These are phyloP conservation scores for Amphirosellinia nigrospora DNA, from an alignment of 495 filamentous ascomycete genomes.

Conservation along the genomic window DNA sequence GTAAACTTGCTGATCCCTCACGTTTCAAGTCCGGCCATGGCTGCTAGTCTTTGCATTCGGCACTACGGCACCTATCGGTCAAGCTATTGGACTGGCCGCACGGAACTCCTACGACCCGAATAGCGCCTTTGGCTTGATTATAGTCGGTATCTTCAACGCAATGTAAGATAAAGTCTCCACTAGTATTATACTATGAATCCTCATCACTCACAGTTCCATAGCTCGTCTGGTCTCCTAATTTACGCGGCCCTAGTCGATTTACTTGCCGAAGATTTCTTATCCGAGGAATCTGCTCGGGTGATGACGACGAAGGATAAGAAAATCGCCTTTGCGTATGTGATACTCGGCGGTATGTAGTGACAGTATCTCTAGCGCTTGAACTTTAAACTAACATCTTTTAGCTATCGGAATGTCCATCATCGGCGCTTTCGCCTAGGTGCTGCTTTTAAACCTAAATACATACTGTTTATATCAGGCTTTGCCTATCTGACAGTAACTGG, in stretches of 20 bases:
- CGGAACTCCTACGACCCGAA: constrained; percentile 67
- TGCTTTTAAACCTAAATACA: not conserved
- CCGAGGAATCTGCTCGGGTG: constrained; percentile 54
- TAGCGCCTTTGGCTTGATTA: constrained; percentile 66
- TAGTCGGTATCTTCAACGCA: constrained; percentile 73
- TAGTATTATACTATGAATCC: not conserved
- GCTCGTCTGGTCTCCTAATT: constrained; percentile 64
- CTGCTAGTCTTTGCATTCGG: constrained; percentile 68
- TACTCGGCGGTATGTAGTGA: constrained; percentile 48
- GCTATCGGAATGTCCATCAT: constrained; percentile 67
- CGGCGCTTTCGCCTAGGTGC: constrained; percentile 56
- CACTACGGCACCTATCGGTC: constrained; percentile 63
- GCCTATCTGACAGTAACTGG: no score
- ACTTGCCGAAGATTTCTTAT: constrained; percentile 68
- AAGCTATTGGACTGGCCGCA: constrained; percentile 63
- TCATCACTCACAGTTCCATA: constrained; percentile 25
- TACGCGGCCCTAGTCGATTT: constrained; percentile 68
- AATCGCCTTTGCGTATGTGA: constrained; percentile 48
- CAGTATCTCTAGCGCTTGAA: not conserved
- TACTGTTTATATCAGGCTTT: not conserved
- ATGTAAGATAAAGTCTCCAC: constrained; percentile 52
- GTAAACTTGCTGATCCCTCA: not conserved
- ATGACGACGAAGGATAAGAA: constrained; percentile 55
- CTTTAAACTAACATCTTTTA: constrained; percentile 32
- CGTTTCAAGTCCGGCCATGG: constrained; percentile 57